phyloP scores from a whole-genome alignment of 352 stramenopile genomes.

The Globisporangium okanoganense region DNA sequence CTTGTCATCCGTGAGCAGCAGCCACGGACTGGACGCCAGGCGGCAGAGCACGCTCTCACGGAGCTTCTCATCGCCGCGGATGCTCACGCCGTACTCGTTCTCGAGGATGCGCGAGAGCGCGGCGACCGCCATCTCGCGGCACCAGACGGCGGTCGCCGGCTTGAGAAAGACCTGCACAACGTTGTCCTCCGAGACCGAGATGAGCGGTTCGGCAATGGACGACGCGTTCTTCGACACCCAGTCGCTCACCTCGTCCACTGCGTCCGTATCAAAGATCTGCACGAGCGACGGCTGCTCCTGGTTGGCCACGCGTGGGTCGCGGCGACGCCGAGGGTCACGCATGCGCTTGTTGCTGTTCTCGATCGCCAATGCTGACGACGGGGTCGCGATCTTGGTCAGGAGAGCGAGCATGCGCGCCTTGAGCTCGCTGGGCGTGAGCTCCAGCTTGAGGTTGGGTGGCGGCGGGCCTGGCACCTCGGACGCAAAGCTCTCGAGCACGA shows the following conservation, averaged over 20 bases:
- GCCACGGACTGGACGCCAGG: slow-evolving; percentile 59
- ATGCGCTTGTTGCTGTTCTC: slow-evolving; percentile 64
- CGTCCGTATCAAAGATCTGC: slow-evolving; percentile 63
- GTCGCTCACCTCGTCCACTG: slow-evolving; percentile 60
- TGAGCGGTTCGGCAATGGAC: slow-evolving; percentile 72
- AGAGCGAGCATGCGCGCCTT: slow-evolving; percentile 63
- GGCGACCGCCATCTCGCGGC: slow-evolving; percentile 67
- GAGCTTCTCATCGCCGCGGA: slow-evolving; percentile 55
- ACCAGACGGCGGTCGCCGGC: slow-evolving; percentile 50
- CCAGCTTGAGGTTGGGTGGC: slow-evolving; percentile 48
- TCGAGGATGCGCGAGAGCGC: slow-evolving; percentile 66
- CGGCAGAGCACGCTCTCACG: slow-evolving; percentile 68
- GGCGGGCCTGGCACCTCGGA: slow-evolving; percentile 46
- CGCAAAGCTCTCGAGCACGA: slow-evolving; percentile 68
- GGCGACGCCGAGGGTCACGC: slow-evolving; percentile 55
- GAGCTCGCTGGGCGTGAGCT: slow-evolving; percentile 67
- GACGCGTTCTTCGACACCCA: slow-evolving; percentile 81
- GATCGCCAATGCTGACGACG: slow-evolving; percentile 73
- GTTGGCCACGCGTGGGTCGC: slow-evolving; percentile 33
- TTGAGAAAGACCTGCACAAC: slow-evolving; percentile 75
- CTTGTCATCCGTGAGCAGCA: slow-evolving; percentile 45
- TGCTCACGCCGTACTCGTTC: slow-evolving; percentile 69
- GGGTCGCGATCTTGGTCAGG: slow-evolving; percentile 58
- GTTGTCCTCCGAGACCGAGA: slow-evolving; percentile 75
- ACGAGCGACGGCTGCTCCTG: slow-evolving; percentile 53